phyloP scores from a whole-genome alignment of 805 yeast genomes.

The Millerozyma acaciae region DNA sequence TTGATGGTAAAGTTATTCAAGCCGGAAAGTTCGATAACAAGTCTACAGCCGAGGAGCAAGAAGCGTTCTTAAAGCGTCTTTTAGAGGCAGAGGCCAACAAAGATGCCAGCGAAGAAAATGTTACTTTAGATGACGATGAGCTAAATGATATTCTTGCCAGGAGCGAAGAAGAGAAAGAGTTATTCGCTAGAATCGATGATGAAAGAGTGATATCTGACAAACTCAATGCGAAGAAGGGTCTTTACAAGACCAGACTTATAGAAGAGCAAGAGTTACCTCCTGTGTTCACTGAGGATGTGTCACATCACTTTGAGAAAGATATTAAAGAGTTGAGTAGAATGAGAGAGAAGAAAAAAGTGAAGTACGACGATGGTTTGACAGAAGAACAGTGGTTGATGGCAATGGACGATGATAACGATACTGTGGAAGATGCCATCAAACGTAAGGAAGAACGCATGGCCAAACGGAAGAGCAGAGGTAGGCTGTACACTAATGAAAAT shows the following conservation, averaged over 20 bases:
- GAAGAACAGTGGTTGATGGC: conserved; percentile 93
- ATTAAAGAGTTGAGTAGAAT: conserved; percentile 52
- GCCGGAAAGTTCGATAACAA: conserved; percentile 89
- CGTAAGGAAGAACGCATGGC: conserved; percentile 45
- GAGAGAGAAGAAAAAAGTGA: conserved; percentile 76
- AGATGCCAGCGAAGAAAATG: conserved; percentile 52
- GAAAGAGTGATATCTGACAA: conserved; percentile 45
- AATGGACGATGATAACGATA: conserved; percentile 67
- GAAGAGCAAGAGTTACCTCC: conserved; percentile 71
- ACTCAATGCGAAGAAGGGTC: conserved; percentile 23
- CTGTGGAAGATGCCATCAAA: conserved; percentile 55
- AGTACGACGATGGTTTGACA: conserved; percentile 81
- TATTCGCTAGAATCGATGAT: conserved; percentile 58
- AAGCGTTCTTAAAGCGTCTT: conserved; percentile 66
- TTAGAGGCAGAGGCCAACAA: conserved; percentile 65
- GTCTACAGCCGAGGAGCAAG: conserved; percentile 84
- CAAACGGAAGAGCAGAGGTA: conserved; percentile 24
- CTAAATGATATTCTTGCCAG: conserved; percentile 70
- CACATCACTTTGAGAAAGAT: conserved; percentile 47
- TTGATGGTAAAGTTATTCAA: conserved; percentile 85
- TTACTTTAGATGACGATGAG: conserved; percentile 62
- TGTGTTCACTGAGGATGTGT: conserved; percentile 66
- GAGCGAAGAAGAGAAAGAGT: conserved; percentile 52
- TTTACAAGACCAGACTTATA: conserved; percentile 52
- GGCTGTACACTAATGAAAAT: conserved; percentile 8